phyloP scores from a whole-genome alignment of 2,329 filamentous ascomycete genomes.

The Diplodia mutila region DNA sequence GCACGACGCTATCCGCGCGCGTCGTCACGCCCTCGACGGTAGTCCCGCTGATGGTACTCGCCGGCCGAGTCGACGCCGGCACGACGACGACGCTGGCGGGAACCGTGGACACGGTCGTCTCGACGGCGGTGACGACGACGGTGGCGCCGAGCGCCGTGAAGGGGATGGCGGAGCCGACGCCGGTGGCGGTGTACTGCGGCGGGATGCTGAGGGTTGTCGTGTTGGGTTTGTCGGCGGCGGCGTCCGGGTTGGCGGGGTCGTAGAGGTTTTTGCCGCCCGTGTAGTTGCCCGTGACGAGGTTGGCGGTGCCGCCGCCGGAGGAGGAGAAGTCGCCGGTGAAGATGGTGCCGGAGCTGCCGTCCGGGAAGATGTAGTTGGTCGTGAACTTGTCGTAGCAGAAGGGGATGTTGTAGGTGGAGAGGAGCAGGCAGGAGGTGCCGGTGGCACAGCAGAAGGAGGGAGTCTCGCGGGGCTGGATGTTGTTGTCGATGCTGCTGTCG shows the following conservation, averaged over 20 bases:
- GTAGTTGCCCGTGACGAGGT: conserved; percentile 52
- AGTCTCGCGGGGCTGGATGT: background rate
- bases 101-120: conserved; percentile 24
- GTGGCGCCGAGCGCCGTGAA: conserved; percentile 48
- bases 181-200: conserved; percentile 51
- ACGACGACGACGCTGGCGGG: conserved; percentile 8
- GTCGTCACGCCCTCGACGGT: conserved; percentile 30
- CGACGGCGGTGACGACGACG: conserved; percentile 40
- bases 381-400: conserved; percentile 60
- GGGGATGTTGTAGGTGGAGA: conserved; percentile 46
- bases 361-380: conserved; percentile 54
- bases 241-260: conserved; percentile 43
- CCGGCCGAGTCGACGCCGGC: conserved; percentile 33
- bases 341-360: conserved; percentile 53
- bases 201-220: conserved; percentile 50
- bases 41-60: conserved; percentile 32
- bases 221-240: conserved; percentile 45
- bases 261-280: conserved; percentile 51
- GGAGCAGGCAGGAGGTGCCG: conserved; percentile 48
- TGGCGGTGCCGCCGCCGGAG: conserved; percentile 41
- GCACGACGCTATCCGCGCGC: conserved; percentile 18
- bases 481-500: background rate
- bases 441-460: conserved; percentile 41
- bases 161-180: conserved; percentile 53
- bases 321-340: conserved; percentile 49